Percentiles rank a stretch among this genome's conserved stretches.
phyloP scores from a whole-genome alignment of 345 rosid genomes.

The Erucastrum elatum region DNA sequence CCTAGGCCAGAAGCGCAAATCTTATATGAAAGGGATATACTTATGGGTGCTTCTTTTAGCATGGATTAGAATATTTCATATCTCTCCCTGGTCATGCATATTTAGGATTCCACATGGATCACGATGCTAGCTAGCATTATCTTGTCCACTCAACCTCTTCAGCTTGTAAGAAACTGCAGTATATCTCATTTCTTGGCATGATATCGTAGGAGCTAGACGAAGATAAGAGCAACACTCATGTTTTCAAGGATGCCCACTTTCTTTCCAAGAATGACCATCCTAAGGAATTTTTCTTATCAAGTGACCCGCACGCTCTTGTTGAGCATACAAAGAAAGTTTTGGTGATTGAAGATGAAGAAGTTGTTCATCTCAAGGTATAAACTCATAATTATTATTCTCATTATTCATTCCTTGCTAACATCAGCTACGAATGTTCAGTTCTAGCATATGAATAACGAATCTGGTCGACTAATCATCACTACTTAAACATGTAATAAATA shows the following conservation, averaged over 20 bases:
- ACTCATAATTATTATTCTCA: background rate
- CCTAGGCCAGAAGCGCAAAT: background rate
- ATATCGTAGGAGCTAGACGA: constrained; percentile 57
- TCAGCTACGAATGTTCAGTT: background rate
- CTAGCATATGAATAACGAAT: background rate
- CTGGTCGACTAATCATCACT: constrained; percentile 4
- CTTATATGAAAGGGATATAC: background rate
- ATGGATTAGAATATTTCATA: constrained; percentile 5
- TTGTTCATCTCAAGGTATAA: constrained; percentile 76
- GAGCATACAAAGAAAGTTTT: constrained; percentile 90
- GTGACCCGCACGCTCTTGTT: constrained; percentile 85
- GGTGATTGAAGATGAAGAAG: constrained; percentile 92
- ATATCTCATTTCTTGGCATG: constrained; percentile 10
- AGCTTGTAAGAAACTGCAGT: constrained; percentile 12
- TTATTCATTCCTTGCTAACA: constrained; percentile 1
- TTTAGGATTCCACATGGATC: constrained; percentile 7
- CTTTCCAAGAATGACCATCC: constrained; percentile 65
- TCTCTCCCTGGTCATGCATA: background rate
- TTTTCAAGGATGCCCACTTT: constrained; percentile 64
- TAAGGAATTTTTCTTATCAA: constrained; percentile 79
- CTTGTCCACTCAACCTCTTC: background rate
- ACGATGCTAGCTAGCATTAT: constrained; percentile 14
- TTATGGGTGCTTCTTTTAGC: constrained; percentile 6
- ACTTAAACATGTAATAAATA: constrained; percentile 8
- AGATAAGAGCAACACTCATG: constrained; percentile 49